Conservation (phyloP, 768 basidiomycete species). For the Russula sp. region DNA sequence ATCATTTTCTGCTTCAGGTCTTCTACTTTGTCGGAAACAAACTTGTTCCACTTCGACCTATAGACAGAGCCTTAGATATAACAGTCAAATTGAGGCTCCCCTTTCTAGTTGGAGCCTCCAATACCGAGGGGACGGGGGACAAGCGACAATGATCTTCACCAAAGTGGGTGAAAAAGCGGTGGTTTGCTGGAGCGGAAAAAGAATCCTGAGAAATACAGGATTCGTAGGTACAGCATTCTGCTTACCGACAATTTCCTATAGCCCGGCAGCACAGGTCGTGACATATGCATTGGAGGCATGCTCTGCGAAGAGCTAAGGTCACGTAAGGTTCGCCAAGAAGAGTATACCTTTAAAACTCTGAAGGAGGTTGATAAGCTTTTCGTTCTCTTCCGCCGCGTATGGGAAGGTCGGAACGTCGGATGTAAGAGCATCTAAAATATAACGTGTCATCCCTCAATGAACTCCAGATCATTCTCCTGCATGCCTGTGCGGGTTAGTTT, state of each 20-base stretch:
- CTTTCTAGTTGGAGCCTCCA: background rate
- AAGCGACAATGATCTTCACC: constrained; percentile 4
- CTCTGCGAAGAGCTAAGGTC: background rate
- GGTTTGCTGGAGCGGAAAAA: constrained; percentile 7
- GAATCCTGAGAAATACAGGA: background rate
- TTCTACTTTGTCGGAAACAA: background rate
- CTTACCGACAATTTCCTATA: constrained; percentile 10
- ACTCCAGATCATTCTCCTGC: too few species aligned
- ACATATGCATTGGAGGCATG: background rate
- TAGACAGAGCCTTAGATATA: constrained; percentile 5
- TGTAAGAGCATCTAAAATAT: constrained; percentile 1
- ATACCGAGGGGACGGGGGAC: background rate
- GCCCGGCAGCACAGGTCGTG: background rate
- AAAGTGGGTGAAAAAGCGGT: constrained; percentile 4
- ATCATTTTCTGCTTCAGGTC: background rate
- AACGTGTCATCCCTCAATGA: background rate
- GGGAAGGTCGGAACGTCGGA: constrained; percentile 11
- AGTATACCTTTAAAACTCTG: background rate
- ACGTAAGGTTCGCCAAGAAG: too few species aligned
- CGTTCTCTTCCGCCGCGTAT: constrained; percentile 1
- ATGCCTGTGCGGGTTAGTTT: too few species aligned
- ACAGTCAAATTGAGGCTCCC: background rate
- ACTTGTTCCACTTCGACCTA: constrained; percentile 3
- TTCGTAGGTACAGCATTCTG: background rate
- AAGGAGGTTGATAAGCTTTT: background rate